Conservation (phyloP, 176 grass and related monocot species). For the Chrysopogon serrulatus region DNA sequence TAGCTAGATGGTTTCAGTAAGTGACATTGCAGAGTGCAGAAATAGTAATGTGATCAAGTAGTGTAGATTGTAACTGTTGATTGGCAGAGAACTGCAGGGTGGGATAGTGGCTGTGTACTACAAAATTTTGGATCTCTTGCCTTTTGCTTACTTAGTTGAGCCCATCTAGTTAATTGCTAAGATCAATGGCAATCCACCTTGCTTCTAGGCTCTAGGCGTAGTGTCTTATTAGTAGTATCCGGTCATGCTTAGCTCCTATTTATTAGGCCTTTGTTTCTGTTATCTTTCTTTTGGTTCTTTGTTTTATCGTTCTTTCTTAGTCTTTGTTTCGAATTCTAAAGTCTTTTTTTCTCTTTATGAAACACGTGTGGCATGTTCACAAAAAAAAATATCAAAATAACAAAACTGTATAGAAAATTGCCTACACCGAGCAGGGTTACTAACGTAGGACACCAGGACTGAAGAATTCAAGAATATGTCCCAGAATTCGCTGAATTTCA, state of each 20-base stretch:
- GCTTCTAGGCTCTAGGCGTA: background rate
- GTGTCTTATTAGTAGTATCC: background rate
- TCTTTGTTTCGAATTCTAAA: background rate
- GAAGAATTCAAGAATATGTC: background rate
- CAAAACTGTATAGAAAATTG: background rate
- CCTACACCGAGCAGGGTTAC: background rate
- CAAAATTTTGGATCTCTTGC: background rate
- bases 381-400: background rate
- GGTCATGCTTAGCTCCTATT: background rate
- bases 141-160: background rate
- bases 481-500: background rate
- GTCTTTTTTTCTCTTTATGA: background rate
- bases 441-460: background rate
- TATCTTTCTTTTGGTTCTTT: background rate
- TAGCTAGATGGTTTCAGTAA: background rate
- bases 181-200: background rate
- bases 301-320: background rate
- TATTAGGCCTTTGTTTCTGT: background rate
- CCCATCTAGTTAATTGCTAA: background rate
- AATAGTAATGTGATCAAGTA: background rate
- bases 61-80: background rate
- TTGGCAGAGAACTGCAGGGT: background rate
- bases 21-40: background rate
- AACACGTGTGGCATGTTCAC: background rate
- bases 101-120: background rate